These are phyloP conservation scores for Trebouxiophyceae sp. DNA, from an alignment of 163 green algal species.

Conservation along the genomic window DNA sequence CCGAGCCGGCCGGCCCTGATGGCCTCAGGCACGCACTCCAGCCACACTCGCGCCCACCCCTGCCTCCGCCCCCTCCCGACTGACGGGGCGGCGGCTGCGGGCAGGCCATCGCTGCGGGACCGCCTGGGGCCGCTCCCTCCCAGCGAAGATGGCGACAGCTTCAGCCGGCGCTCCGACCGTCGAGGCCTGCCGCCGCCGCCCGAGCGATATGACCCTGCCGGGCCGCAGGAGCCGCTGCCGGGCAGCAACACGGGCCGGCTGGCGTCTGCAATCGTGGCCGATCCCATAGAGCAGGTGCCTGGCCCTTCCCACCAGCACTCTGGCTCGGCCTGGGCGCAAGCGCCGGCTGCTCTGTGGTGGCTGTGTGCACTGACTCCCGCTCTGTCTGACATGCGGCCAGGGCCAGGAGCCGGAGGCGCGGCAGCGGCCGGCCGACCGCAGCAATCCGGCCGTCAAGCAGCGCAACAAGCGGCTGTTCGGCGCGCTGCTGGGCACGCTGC, in stretches of 20 bases:
- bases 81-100: no score
- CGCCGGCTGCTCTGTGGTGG: not conserved
- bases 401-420: not conserved
- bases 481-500: slow-evolving; percentile 47
- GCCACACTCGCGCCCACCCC: no score
- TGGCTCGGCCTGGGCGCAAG: not conserved
- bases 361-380: not conserved
- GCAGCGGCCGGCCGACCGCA: not conserved
- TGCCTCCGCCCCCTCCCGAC: no score
- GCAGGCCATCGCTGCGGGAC: no score
- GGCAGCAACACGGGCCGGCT: not conserved
- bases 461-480: slow-evolving; percentile 29
- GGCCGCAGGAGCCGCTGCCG: not conserved
- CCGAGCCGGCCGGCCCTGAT: no score
- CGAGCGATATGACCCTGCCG: no score
- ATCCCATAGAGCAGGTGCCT: not conserved
- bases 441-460: not conserved
- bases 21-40: no score
- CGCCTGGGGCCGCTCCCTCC: no score
- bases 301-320: not conserved
- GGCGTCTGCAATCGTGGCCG: not conserved
- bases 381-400: not conserved
- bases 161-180: no score
- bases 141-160: no score
- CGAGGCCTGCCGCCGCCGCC: no score